Base-by-base conservation (phyloP, 1,139 yeast genomes). In the Hansenula lynferdii region DNA sequence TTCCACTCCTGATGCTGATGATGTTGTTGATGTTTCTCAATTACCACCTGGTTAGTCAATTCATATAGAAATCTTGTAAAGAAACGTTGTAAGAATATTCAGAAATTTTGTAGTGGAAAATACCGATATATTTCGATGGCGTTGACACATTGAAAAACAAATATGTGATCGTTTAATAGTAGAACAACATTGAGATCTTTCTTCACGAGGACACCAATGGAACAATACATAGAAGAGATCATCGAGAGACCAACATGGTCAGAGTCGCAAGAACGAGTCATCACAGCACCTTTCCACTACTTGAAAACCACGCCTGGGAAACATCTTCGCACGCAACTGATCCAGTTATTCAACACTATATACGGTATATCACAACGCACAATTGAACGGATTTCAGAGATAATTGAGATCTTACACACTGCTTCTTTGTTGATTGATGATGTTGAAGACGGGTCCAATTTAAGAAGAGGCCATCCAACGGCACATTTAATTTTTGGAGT, bases 11-110 rank as follows among this genome's bases (percentile, higher is more conserved):
- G 77, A 75, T 44, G 86, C 85, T 32, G 76, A 81, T 36, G 86
- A 82, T 44, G 75, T 79, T 49, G 86, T 82, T 40, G 94, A 84
- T 59, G 84, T 82, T 45, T 74, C 86, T 41, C 86, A 81, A 64
- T 70, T 92, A 59, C 98, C 98, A 46, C 98, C 98, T 24, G 97
- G 98, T 75, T 92, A 72, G 61, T n/a, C n/a, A n/a, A n/a, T n/a
- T n/a, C n/a, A n/a, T n/a, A n/a, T n/a, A n/a, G n/a, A n/a, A n/a
- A n/a, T n/a, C n/a, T n/a, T n/a, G n/a, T n/a, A n/a, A n/a, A n/a
- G n/a, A n/a, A n/a, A n/a, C n/a, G n/a, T n/a, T n/a, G n/a, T n/a
- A n/a, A n/a, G n/a, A n/a, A n/a, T n/a, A n/a, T n/a, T n/a, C n/a
- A n/a, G n/a, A n/a, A n/a, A n/a, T n/a, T n/a, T n/a, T n/a, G n/a